Evolutionary conservation across 345 rosid genomes (phyloP).

Genomic region (Eutrema yunnanense): DNA sequence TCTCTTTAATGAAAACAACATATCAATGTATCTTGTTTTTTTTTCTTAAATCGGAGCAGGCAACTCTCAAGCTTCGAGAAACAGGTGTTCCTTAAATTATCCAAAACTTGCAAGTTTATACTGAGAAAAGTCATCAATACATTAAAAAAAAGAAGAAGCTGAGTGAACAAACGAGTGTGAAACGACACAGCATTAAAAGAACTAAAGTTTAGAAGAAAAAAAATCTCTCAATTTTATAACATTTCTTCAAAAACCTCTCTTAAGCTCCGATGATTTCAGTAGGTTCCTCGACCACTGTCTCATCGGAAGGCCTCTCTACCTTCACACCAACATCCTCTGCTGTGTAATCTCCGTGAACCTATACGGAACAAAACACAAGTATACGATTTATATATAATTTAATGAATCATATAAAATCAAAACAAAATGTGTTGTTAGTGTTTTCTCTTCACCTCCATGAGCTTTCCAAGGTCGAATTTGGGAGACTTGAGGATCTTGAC

Average conservation of each 20-base stretch:
- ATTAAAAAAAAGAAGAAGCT: not conserved
- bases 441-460: constrained; percentile 66
- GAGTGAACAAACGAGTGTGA: not conserved
- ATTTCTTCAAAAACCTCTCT: not conserved
- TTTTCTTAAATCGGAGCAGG: too few relatives aligned
- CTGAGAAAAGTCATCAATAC: constrained; percentile 8
- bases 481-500: constrained; percentile 94
- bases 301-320: constrained; percentile 81
- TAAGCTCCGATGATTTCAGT: constrained; percentile 58
- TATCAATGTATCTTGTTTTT: not conserved
- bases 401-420: not conserved
- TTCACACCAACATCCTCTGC: constrained; percentile 75
- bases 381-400: not conserved
- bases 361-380: not conserved
- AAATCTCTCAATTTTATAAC: not conserved
- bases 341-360: constrained; percentile 85
- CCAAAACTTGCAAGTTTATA: constrained; percentile 21
- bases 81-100: not conserved
- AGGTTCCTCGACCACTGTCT: constrained; percentile 52
- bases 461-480: constrained; percentile 95
- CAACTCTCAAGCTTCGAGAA: not conserved
- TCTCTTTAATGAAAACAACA: too few relatives aligned
- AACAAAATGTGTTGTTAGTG: not conserved
- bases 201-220: constrained; percentile 1
- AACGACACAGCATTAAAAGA: not conserved